phyloP scores from a whole-genome alignment of 139 green algal genomes.

The Ettlia oleoabundans region DNA sequence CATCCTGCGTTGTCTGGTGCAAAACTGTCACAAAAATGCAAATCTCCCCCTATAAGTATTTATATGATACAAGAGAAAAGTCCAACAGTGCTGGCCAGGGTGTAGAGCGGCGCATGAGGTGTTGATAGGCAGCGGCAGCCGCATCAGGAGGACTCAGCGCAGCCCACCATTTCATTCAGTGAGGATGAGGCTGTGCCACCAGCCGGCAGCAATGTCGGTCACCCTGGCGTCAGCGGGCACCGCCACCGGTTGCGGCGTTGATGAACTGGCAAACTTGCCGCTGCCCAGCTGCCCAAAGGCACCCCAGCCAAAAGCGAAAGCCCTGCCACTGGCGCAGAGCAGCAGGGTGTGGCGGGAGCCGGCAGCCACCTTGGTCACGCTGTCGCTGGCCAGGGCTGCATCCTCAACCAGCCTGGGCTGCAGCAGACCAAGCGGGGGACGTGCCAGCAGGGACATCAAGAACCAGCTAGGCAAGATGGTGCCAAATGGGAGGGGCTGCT shows the following conservation, averaged over 20 bases:
- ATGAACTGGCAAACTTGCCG: background rate
- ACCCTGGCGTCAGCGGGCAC: conserved; percentile 4
- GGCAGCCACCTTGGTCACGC: conserved; percentile 42
- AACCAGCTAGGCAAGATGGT: no score
- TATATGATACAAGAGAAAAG: no score
- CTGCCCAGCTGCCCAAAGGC: conserved; percentile 59
- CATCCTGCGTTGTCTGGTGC: no score
- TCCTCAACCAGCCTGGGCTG: conserved; percentile 49
- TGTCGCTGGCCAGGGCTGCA: conserved; percentile 4
- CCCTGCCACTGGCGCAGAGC: conserved; percentile 18
- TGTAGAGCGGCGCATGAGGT: no score
- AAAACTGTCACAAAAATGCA: no score
- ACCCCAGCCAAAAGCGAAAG: conserved; percentile 49
- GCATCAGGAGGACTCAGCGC: background rate
- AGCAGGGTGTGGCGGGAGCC: conserved; percentile 56
- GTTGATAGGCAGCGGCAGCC: no score
- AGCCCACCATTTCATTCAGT: conserved; percentile 4
- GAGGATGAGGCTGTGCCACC: conserved; percentile 57
- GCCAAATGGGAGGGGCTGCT: no score
- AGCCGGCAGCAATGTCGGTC: conserved; percentile 47
- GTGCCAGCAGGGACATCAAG: no score
- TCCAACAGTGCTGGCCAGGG: no score
- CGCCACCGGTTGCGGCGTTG: conserved; percentile 3
- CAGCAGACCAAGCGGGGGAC: background rate
- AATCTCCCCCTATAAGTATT: no score